Percentiles rank a stretch among this genome's conserved stretches.
These are phyloP conservation scores for Stromatinia cepivora DNA, from an alignment of 2,329 filamentous ascomycete species.

Conservation along the genomic window DNA sequence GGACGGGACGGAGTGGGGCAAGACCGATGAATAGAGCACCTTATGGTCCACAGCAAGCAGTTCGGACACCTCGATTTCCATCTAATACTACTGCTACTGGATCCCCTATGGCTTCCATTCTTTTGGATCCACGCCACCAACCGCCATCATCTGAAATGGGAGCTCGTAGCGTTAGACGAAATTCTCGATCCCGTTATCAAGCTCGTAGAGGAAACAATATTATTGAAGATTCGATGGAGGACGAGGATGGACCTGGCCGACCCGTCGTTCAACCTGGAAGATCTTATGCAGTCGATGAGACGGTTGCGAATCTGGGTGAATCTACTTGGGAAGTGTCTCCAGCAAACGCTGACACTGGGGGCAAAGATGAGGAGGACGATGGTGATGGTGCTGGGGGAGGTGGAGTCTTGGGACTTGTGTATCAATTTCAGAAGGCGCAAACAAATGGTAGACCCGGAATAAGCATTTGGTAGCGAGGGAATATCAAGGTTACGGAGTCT, in stretches of 20 bases:
- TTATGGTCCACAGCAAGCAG: conserved; percentile 39
- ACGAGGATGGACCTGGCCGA: conserved; percentile 41
- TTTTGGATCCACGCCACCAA: conserved; percentile 76
- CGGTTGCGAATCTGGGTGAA: conserved; percentile 39
- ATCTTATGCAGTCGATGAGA: conserved; percentile 36
- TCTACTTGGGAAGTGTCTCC: conserved; percentile 49
- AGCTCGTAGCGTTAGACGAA: conserved; percentile 49
- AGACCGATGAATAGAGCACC: conserved; percentile 46
- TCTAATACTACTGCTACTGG: conserved; percentile 38
- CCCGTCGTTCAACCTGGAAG: conserved; percentile 9
- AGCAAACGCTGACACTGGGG: conserved; percentile 36
- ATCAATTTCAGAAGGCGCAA: conserved; percentile 66
- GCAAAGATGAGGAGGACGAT: conserved; percentile 48
- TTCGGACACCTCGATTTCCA: conserved; percentile 49
- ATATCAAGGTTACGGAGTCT: conserved; percentile 16
- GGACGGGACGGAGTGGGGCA: conserved; percentile 48
- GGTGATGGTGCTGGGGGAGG: conserved; percentile 50
- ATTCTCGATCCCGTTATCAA: conserved; percentile 48
- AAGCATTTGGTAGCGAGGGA: conserved; percentile 37
- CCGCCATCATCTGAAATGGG: conserved; percentile 53
- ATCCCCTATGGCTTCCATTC: conserved; percentile 67
- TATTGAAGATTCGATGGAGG: conserved; percentile 57
- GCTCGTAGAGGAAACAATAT: conserved; percentile 48
- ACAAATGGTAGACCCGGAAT: conserved; percentile 48
- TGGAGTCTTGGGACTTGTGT: conserved; percentile 64